phyloP scores from a whole-genome alignment of 2,329 filamentous ascomycete species.

The Neonectria faginata region DNA sequence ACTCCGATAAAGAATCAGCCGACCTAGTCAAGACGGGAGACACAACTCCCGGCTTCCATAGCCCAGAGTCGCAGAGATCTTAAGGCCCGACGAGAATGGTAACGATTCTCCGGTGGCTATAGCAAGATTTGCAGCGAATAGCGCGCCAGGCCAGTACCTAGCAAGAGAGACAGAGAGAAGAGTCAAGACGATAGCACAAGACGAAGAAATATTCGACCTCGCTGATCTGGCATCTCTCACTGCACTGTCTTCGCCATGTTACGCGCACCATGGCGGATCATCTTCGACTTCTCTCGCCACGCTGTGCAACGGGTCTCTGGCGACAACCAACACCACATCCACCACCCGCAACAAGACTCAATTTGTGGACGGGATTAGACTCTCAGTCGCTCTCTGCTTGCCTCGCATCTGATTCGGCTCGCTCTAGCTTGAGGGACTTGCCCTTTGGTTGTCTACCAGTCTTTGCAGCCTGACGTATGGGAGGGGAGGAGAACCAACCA shows the following conservation, averaged over 20 bases:
- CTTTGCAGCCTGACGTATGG: slow-evolving; percentile 9
- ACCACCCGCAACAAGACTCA: slow-evolving; percentile 11
- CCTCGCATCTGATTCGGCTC: slow-evolving; percentile 12
- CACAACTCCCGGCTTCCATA: slow-evolving; percentile 56
- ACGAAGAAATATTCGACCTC: slow-evolving; percentile 60
- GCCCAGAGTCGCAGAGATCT: slow-evolving; percentile 61
- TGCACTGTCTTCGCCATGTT: slow-evolving; percentile 56
- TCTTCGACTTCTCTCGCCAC: slow-evolving; percentile 42
- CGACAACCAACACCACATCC: slow-evolving; percentile 17
- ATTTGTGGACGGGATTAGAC: slow-evolving; percentile 13
- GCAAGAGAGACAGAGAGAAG: slow-evolving; percentile 58
- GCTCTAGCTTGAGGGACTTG: slow-evolving; percentile 13
- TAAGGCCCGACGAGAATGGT: slow-evolving; percentile 53
- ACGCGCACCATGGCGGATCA: slow-evolving; percentile 37
- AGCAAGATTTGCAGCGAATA: slow-evolving; percentile 69
- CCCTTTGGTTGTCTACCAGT: slow-evolving; percentile 14
- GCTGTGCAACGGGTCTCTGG: slow-evolving; percentile 25
- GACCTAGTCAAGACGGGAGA: slow-evolving; percentile 50
- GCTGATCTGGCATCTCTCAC: slow-evolving; percentile 56
- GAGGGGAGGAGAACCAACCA: slow-evolving; percentile 1
- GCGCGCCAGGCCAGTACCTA: slow-evolving; percentile 75
- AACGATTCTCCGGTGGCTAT: slow-evolving; percentile 60
- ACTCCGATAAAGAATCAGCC: slow-evolving; percentile 46
- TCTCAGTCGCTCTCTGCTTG: slow-evolving; percentile 6
- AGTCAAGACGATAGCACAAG: slow-evolving; percentile 79